phyloP scores from a whole-genome alignment of 2,329 filamentous ascomycete species.

The Fragosphaeria purpurea region DNA sequence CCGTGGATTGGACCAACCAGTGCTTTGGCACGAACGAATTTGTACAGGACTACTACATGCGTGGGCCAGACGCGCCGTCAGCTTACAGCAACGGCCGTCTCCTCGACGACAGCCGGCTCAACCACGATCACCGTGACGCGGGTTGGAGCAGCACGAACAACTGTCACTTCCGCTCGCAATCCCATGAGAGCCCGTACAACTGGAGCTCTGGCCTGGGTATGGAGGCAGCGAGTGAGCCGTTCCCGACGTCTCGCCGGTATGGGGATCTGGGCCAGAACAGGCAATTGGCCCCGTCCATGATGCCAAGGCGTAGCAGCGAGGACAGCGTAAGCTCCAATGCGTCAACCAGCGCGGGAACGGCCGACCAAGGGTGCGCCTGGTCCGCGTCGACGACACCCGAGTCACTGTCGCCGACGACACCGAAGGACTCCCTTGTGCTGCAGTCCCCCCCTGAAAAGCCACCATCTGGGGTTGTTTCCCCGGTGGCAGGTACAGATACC shows the following conservation, averaged over 20 bases:
- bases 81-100: too few relatives aligned
- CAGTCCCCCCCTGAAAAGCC: neutral
- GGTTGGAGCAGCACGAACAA: neutral
- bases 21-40: neutral
- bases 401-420: conserved; percentile 8
- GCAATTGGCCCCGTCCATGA: neutral
- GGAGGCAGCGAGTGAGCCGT: neutral
- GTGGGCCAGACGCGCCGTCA: too few relatives aligned
- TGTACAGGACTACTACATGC: neutral
- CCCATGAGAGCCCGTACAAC: conserved; percentile 3
- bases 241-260: neutral
- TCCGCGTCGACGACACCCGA: conserved; percentile 11
- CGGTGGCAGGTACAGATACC: neutral
- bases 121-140: too few relatives aligned
- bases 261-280: neutral
- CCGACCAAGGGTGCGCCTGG: conserved; percentile 5
- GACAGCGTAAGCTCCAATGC: conserved; percentile 9
- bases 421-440: neutral
- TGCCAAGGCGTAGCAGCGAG: conserved; percentile 8
- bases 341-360: conserved; percentile 2
- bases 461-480: neutral
- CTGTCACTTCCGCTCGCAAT: conserved; percentile 5
- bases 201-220: neutral
- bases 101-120: too few relatives aligned
- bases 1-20: neutral